Percentiles rank a stretch among this genome's conserved stretches.
Evolutionary conservation across 2,329 filamentous ascomycete species (phyloP).

Genomic region (Leptographium radiaticola): DNA sequence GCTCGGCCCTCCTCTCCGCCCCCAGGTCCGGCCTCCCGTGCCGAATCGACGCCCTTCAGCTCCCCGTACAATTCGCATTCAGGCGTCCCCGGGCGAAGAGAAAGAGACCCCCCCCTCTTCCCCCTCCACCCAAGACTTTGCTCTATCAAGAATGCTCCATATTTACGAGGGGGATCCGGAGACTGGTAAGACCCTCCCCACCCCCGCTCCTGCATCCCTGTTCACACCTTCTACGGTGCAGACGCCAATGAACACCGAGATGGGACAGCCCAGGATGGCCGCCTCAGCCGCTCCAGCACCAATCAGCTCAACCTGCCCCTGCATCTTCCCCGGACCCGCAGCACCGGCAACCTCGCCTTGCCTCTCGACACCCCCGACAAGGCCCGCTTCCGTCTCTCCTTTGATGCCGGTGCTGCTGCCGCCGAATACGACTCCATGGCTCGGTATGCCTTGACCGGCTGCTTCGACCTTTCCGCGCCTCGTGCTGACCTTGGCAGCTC

Average conservation of each 20-base stretch:
- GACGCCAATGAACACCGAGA: slow-evolving; percentile 27
- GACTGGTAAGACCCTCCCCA: slow-evolving; percentile 20
- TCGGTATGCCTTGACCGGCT: slow-evolving; percentile 44
- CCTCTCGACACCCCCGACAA: slow-evolving; percentile 39
- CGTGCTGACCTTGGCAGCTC: slow-evolving; percentile 38
- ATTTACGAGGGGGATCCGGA: slow-evolving; percentile 28
- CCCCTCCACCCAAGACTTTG: slow-evolving; percentile 1
- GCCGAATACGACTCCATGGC: slow-evolving; percentile 56
- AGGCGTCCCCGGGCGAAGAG: neutral
- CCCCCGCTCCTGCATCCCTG: neutral
- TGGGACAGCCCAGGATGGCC: slow-evolving; percentile 8
- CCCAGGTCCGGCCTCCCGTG: too few relatives aligned
- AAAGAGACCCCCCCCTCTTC: neutral
- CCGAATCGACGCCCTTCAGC: neutral
- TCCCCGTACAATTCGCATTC: neutral
- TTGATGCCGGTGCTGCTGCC: slow-evolving; percentile 53
- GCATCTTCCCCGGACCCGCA: slow-evolving; percentile 50
- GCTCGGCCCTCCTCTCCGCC: too few relatives aligned
- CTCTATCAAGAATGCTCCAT: slow-evolving; percentile 29
- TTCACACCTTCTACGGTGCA: slow-evolving; percentile 11
- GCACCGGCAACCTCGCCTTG: slow-evolving; percentile 47
- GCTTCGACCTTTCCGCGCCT: neutral
- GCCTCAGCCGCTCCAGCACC: neutral
- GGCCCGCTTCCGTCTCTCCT: slow-evolving; percentile 57
- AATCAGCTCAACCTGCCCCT: slow-evolving; percentile 32